Conservation (phyloP, 1,284 basidiomycete species). For the Ganoderma lingzhi region DNA sequence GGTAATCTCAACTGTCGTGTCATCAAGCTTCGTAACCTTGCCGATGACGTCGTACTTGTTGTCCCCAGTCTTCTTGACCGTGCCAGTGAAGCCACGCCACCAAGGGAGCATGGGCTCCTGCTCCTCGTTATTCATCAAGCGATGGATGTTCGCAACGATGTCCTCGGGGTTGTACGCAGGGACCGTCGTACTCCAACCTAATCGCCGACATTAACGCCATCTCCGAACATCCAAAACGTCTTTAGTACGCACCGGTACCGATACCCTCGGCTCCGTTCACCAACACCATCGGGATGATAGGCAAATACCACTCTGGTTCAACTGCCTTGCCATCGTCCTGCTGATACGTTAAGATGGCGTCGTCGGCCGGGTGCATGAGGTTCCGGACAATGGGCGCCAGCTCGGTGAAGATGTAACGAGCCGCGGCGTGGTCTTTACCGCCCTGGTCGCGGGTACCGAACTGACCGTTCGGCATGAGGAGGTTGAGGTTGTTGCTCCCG, state of each 20-base stretch:
- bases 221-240: background rate
- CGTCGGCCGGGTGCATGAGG: constrained; percentile 88
- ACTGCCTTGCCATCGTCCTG: constrained; percentile 91
- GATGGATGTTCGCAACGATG: constrained; percentile 88
- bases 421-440: constrained; percentile 95
- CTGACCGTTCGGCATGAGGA: constrained; percentile 92
- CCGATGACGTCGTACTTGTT: constrained; percentile 93
- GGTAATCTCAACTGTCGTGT: constrained; percentile 92
- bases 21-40: constrained; percentile 79
- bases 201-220: constrained; percentile 12
- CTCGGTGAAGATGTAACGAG: constrained; percentile 97
- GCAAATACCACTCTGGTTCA: constrained; percentile 97
- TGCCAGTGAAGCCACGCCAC: constrained; percentile 96
- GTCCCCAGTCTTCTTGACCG: constrained; percentile 82
- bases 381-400: constrained; percentile 81
- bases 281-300: constrained; percentile 88
- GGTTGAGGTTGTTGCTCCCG: constrained; percentile 96
- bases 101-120: constrained; percentile 91
- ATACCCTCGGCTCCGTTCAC: constrained; percentile 98
- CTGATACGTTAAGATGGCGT: constrained; percentile 84
- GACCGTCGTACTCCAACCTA: constrained; percentile 95
- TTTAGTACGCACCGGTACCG: constrained; percentile 78
- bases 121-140: constrained; percentile 90
- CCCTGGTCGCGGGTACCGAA: constrained; percentile 94
- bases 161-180: constrained; percentile 96